These are phyloP conservation scores for Protomyces pachydermus DNA, from an alignment of 1,139 yeast genomes.

Conservation along the genomic window DNA sequence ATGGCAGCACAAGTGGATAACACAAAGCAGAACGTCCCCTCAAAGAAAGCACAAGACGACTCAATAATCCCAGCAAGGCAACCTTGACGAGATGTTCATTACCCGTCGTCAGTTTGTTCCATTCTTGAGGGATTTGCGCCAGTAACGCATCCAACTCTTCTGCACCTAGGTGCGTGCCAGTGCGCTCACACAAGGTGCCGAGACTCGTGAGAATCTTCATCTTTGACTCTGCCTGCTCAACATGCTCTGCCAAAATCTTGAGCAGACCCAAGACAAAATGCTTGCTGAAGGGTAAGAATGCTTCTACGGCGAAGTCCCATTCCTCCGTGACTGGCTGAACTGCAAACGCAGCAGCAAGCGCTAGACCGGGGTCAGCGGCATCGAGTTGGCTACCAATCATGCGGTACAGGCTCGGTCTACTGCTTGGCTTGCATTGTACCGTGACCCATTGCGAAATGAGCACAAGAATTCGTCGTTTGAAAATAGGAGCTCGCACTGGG, in stretches of 20 bases:
- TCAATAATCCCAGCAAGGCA: conserved; percentile 63
- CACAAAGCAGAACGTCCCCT: conserved; percentile 57
- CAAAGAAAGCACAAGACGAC: conserved; percentile 59
- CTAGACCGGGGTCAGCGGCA: conserved; percentile 67
- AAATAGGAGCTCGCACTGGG: conserved; percentile 41
- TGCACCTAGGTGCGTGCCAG: conserved; percentile 36
- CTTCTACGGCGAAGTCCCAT: conserved; percentile 71
- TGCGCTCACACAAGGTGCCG: conserved; percentile 57
- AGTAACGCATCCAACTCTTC: conserved; percentile 47
- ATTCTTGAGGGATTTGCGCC: conserved; percentile 60
- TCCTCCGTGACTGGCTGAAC: conserved; percentile 68
- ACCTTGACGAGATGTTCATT: conserved; percentile 65
- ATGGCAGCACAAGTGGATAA: conserved; percentile 61
- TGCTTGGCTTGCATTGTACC: conserved; percentile 56
- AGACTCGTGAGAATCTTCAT: conserved; percentile 63
- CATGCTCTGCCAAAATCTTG: conserved; percentile 43
- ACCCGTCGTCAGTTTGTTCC: conserved; percentile 54
- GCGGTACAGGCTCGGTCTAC: conserved; percentile 58
- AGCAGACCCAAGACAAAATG: conserved; percentile 39
- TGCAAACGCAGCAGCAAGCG: conserved; percentile 65
- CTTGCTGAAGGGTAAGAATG: conserved; percentile 57
- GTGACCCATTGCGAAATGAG: conserved; percentile 77
- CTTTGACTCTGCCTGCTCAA: conserved; percentile 67
- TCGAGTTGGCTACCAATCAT: conserved; percentile 46
- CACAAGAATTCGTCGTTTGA: conserved; percentile 70